phyloP scores from a whole-genome alignment of 2,329 filamentous ascomycete species.

The Ustulina deusta region DNA sequence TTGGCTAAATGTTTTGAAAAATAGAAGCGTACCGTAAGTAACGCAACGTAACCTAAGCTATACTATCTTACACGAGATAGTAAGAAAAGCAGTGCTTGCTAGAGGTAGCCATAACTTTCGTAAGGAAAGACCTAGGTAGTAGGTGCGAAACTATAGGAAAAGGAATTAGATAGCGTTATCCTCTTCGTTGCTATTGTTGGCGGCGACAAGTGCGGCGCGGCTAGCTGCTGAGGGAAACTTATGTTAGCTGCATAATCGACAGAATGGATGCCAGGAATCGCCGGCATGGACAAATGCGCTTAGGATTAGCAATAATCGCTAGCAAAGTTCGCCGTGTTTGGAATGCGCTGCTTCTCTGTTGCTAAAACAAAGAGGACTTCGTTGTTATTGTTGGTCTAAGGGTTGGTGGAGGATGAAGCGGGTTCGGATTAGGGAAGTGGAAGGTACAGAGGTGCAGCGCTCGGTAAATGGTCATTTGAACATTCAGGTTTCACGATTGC shows the following conservation, averaged over 20 bases:
- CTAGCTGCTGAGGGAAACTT: conserved; percentile 44
- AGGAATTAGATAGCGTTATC: conserved; percentile 38
- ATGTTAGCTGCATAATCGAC: conserved; percentile 50
- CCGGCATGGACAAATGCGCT: conserved; percentile 33
- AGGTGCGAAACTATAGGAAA: conserved; percentile 45
- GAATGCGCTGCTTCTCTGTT: conserved; percentile 41
- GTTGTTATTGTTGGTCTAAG: conserved; percentile 45
- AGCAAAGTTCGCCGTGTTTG: conserved; percentile 32
- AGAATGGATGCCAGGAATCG: conserved; percentile 42
- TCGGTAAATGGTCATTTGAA: conserved; percentile 38
- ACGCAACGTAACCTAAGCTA: not conserved
- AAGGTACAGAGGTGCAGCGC: conserved; percentile 22
- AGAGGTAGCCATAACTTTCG: conserved; percentile 44
- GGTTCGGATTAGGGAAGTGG: conserved; percentile 25
- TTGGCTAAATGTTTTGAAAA: no score
- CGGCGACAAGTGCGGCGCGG: not conserved
- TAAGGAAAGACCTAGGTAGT: conserved; percentile 45
- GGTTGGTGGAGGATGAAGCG: conserved; percentile 33
- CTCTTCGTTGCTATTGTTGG: conserved; percentile 17
- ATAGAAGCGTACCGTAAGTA: conserved; percentile 22
- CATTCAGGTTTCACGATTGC: conserved; percentile 50
- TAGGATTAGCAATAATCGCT: conserved; percentile 36
- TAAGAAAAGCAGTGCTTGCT: conserved; percentile 23
- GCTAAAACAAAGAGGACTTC: conserved; percentile 49
- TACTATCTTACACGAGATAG: not conserved